phyloP scores from a whole-genome alignment of 306 rosid species.

The Hippophae rhamnoides region DNA sequence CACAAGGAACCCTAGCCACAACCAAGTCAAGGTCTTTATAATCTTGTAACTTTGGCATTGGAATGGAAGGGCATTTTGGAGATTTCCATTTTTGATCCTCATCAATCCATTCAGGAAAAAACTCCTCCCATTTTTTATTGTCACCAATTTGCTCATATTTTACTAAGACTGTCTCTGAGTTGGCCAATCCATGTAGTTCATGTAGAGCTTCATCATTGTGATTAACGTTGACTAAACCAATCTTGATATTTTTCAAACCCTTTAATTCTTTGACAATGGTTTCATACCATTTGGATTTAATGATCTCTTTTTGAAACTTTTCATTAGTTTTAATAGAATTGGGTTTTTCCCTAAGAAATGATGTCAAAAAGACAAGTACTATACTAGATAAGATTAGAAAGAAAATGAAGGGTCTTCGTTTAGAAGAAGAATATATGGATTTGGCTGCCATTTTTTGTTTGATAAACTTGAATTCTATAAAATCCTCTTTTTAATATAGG shows the following conservation, averaged over 20 bases:
- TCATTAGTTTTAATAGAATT: not conserved
- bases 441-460: conserved; percentile 26
- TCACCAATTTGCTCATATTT: conserved; percentile 22
- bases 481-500: no score
- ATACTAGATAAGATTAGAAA: conserved; percentile 22
- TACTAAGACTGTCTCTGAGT: conserved; percentile 18
- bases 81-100: conserved; percentile 28
- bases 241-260: conserved; percentile 19
- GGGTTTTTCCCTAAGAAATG: not conserved
- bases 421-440: conserved; percentile 13
- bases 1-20: conserved; percentile 53
- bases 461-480: not conserved
- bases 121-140: conserved; percentile 38
- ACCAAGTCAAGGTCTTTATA: conserved; percentile 47
- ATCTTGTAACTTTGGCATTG: conserved; percentile 32
- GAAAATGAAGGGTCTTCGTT: conserved; percentile 7
- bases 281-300: conserved; percentile 25
- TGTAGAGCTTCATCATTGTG: not conserved
- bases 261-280: conserved; percentile 19
- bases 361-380: conserved; percentile 3
- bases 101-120: conserved; percentile 64
- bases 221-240: conserved; percentile 46
- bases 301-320: not conserved
- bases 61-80: conserved; percentile 51
- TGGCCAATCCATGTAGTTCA: conserved; percentile 9